Base-by-base conservation (phyloP, 352 stramenopile genomes). In the Phytophthora hybrid region DNA sequence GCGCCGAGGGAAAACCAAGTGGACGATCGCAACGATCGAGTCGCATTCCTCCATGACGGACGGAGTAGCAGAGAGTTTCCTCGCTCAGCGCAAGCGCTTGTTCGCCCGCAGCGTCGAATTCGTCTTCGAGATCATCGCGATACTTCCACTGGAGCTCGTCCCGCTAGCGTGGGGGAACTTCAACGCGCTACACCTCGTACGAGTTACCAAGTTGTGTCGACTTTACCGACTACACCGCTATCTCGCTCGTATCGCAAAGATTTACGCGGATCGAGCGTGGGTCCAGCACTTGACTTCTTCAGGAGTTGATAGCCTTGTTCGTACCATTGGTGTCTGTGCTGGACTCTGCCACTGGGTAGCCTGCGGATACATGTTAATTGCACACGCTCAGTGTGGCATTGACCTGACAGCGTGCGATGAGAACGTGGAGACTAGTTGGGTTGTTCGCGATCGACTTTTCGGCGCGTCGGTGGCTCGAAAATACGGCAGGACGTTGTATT, bases 301-400 rank as follows among this genome's bases (percentile, higher is more conserved):
- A 1, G 83, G 83, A 1, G 85, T 92, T 14, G 84, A 85, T n/a
- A 80, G 53, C 0, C 76, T 93, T 1, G 71, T 76, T 37, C 65
- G 64, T 7, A 82, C 65, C 14, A 76, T 93, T n/a, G 59, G 74
- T 0, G 8, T 88, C 0, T 83, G 71, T 26, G 52, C 80, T 1
- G 51, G 73, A 6, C 19, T 88, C 26, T 75, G 62, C n/a, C 87
- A 95, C 62, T 92, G 83, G 79, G 64, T 80, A 18, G 85, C 85
- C 1, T 93, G 84, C 21, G 84, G 80, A 1, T 95, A 93, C 65
- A 90, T 95, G 78, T 46, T 90, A 16, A 76, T 93, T 18, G 86
- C 76, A 7, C 83, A 93, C 21, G 34, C 59, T 3, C 66, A 83
- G 19, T 95, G 88, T 44, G 87, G 88, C 0, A 16, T 89, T 1